phyloP scores from a whole-genome alignment of 495 filamentous ascomycete genomes.

The Endocarpon pusillum region DNA sequence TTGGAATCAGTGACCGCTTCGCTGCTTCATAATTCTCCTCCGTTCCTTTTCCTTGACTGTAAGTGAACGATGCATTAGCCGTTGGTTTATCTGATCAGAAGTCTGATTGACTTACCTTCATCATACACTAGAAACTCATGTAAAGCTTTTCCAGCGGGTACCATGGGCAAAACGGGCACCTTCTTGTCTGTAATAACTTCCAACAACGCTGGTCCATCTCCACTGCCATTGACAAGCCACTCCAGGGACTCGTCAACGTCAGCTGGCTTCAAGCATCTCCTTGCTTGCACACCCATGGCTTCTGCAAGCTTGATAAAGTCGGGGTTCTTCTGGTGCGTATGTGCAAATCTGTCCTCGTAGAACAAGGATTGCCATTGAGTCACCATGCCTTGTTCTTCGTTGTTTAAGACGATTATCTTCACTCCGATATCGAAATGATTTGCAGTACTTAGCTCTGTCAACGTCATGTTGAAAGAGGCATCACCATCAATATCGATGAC shows the following conservation, averaged over 20 bases:
- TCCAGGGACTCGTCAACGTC: slow-evolving; percentile 63
- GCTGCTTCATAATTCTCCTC: slow-evolving; percentile 50
- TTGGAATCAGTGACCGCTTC: slow-evolving; percentile 33
- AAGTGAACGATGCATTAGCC: slow-evolving; percentile 14
- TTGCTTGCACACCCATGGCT: slow-evolving; percentile 61
- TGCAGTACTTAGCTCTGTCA: slow-evolving; percentile 80
- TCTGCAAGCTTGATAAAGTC: slow-evolving; percentile 75
- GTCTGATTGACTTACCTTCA: slow-evolving; percentile 33
- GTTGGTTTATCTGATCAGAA: neutral
- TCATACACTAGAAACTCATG: slow-evolving; percentile 94
- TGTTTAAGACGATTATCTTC: slow-evolving; percentile 85
- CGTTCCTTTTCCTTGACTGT: slow-evolving; percentile 60
- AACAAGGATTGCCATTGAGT: slow-evolving; percentile 92
- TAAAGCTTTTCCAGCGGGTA: slow-evolving; percentile 67
- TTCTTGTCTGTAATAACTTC: slow-evolving; percentile 56
- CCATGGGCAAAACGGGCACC: slow-evolving; percentile 97
- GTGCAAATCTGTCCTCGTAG: slow-evolving; percentile 80
- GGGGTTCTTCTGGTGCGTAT: slow-evolving; percentile 81
- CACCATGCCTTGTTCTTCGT: slow-evolving; percentile 91
- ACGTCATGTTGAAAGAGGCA: slow-evolving; percentile 92
- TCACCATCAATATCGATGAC: slow-evolving; percentile 94
- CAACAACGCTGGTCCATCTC: slow-evolving; percentile 57
- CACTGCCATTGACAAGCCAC: slow-evolving; percentile 60
- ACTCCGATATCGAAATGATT: slow-evolving; percentile 83
- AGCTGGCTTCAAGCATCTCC: slow-evolving; percentile 44